Evolutionary conservation across 176 grass and related monocot species (phyloP).

Genomic region (Urochloa ruziziensis): DNA sequence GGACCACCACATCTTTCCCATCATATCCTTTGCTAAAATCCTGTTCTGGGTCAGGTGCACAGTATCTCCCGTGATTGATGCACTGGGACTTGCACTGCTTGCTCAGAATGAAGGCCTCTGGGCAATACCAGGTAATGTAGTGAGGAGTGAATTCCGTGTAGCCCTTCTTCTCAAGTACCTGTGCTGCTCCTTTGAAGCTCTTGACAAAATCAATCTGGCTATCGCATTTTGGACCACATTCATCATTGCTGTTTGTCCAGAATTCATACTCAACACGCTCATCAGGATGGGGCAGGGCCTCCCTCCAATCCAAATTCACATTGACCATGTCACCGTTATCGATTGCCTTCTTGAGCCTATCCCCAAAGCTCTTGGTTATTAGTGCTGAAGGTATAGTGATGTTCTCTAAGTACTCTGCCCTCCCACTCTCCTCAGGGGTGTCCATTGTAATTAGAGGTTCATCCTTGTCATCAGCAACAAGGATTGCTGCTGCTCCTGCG

Average conservation of each 20-base stretch:
- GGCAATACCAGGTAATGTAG: constrained; percentile 92
- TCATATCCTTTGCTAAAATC: constrained; percentile 96
- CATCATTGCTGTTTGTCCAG: constrained; percentile 91
- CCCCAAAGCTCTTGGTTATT: background rate
- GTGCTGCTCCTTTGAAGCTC: constrained; percentile 77
- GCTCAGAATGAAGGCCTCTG: constrained; percentile 62
- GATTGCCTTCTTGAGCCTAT: background rate
- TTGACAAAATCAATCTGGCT: constrained; percentile 90
- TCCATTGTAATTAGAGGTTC: constrained; percentile 96
- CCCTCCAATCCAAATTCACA: constrained; percentile 92
- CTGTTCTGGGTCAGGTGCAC: constrained; percentile 82
- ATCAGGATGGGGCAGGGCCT: constrained; percentile 80
- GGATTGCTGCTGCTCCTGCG: constrained; percentile 70
- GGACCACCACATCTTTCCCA: constrained; percentile 90
- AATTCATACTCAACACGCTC: constrained; percentile 90
- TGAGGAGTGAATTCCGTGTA: constrained; percentile 84
- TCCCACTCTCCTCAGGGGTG: constrained; percentile 60
- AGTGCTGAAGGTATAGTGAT: background rate
- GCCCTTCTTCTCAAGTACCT: constrained; percentile 83
- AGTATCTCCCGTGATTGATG: constrained; percentile 79
- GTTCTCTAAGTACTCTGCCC: constrained; percentile 55
- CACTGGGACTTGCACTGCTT: constrained; percentile 83
- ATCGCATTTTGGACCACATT: constrained; percentile 87
- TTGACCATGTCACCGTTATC: constrained; percentile 33
- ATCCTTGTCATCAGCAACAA: constrained; percentile 86